Percentiles rank a stretch among this genome's conserved stretches.
These are phyloP conservation scores for Crithidia sp. DNA, from an alignment of 208 protist species.

Conservation along the genomic window DNA sequence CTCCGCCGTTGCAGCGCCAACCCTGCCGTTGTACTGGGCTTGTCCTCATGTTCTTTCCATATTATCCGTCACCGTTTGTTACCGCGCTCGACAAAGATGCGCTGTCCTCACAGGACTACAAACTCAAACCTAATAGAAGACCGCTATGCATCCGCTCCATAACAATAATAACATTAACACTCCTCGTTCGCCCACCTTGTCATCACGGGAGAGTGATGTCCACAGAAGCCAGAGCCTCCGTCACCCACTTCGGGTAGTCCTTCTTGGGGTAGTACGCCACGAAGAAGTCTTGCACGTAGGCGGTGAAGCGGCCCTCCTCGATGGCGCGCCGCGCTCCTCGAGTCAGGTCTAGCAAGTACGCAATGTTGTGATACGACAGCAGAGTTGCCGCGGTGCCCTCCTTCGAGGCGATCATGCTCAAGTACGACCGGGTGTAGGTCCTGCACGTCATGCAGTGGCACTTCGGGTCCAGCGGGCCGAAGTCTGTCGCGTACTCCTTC, in stretches of 20 bases:
- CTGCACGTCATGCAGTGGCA: constrained; percentile 94
- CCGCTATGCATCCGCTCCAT: no score
- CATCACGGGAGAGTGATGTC: constrained; percentile 70
- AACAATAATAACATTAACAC: no score
- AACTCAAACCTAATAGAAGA: no score
- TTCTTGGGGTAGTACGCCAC: constrained; percentile 73
- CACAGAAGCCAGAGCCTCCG: constrained; percentile 85
- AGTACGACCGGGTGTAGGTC: constrained; percentile 93
- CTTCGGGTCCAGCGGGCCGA: constrained; percentile 79
- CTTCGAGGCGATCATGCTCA: constrained; percentile 91
- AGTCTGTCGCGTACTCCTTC: constrained; percentile 72
- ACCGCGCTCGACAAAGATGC: no score
- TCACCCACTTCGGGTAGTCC: constrained; percentile 90
- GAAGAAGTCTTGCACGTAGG: constrained; percentile 92
- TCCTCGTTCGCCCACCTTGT: constrained; percentile 1
- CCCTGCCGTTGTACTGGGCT: no score
- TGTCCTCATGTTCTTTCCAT: no score
- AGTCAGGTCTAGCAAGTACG: constrained; percentile 96
- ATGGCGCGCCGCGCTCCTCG: constrained; percentile 83
- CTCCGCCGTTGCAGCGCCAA: no score
- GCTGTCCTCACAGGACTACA: no score
- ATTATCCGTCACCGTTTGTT: no score
- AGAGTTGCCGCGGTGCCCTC: constrained; percentile 92
- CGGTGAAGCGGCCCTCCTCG: constrained; percentile 76
- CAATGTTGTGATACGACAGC: constrained; percentile 98